These are phyloP conservation scores for Jamesozyma piceae DNA, from an alignment of 805 yeast genomes.

Conservation along the genomic window DNA sequence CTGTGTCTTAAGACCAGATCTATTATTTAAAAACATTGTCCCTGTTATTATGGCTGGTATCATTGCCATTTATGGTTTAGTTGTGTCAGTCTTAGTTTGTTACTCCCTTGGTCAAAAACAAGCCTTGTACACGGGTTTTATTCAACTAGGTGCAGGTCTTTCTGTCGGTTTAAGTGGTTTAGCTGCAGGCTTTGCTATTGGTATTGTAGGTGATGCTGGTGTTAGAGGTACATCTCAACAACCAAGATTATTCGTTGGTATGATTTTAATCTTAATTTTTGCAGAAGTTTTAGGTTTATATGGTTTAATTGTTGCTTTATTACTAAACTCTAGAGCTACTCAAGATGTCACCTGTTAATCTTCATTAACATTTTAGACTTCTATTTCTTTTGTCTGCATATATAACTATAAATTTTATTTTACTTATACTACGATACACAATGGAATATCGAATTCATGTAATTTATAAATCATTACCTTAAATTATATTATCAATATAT, in stretches of 20 bases:
- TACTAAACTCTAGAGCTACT: constrained; percentile 95
- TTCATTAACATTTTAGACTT: neutral
- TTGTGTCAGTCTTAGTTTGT: constrained; percentile 89
- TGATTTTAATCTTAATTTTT: constrained; percentile 95
- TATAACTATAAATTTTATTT: too few species aligned
- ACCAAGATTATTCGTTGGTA: constrained; percentile 96
- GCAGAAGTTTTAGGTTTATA: constrained; percentile 98
- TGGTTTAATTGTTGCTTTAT: constrained; percentile 95
- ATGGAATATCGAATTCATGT: too few species aligned
- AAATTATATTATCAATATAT: too few species aligned
- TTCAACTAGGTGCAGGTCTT: constrained; percentile 96
- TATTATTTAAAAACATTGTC: constrained; percentile 83
- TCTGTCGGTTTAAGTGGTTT: constrained; percentile 95
- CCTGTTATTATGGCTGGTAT: constrained; percentile 99
- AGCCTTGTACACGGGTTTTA: constrained; percentile 93
- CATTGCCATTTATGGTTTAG: constrained; percentile 95
- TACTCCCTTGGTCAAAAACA: constrained; percentile 82
- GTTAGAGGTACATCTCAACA: constrained; percentile 98
- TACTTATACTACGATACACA: neutral
- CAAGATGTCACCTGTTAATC: constrained; percentile 76
- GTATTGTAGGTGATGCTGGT: constrained; percentile 99
- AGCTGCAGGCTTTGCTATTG: constrained; percentile 98
- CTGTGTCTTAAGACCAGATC: constrained; percentile 93
- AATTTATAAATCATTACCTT: too few species aligned
- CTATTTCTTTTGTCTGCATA: neutral